A percentile compares a stretch with the other conserved stretches of the same genome.
Conservation (phyloP, 2,329 filamentous ascomycete genomes). For the Fusarium albidum region DNA sequence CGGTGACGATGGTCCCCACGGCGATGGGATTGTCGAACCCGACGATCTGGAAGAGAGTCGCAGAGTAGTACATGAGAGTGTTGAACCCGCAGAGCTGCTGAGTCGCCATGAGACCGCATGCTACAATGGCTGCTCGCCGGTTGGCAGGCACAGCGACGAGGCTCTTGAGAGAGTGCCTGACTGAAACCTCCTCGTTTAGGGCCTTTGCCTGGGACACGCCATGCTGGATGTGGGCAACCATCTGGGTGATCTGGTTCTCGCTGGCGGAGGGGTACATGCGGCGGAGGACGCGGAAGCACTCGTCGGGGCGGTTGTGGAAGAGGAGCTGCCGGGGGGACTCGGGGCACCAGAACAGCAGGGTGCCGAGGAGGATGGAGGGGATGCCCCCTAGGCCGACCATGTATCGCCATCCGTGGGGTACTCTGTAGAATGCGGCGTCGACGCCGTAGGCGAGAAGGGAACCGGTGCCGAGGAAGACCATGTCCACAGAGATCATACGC, state of each 20-base stretch:
- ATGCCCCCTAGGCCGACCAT: conserved; percentile 30
- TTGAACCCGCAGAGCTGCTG: conserved; percentile 39
- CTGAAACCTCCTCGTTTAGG: conserved; percentile 26
- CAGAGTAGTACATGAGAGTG: conserved; percentile 37
- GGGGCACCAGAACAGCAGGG: conserved; percentile 29
- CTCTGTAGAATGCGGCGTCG: conserved; percentile 45
- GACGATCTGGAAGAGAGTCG: conserved; percentile 33
- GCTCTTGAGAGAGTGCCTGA: conserved; percentile 27
- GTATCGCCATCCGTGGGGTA: conserved; percentile 38
- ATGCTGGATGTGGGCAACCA: conserved; percentile 23
- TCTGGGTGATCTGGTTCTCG: conserved; percentile 42
- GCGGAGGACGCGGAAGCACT: conserved; percentile 35
- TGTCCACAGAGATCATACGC: conserved; percentile 38
- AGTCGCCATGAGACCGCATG: conserved; percentile 54
- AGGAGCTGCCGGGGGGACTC: conserved; percentile 35
- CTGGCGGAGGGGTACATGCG: conserved; percentile 23
- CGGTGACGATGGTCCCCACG: conserved; percentile 47
- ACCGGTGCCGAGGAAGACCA: conserved; percentile 34
- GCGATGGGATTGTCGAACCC: conserved; percentile 49
- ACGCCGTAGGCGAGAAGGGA: conserved; percentile 36
- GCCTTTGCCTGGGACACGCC: conserved; percentile 23
- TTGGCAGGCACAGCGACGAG: conserved; percentile 48
- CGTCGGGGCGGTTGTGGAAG: conserved; percentile 43
- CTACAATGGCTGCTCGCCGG: conserved; percentile 50
- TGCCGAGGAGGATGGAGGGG: conserved; percentile 29